phyloP scores from a whole-genome alignment of 2,329 filamentous ascomycete genomes.

The Fusarium pseudoanthophilum region DNA sequence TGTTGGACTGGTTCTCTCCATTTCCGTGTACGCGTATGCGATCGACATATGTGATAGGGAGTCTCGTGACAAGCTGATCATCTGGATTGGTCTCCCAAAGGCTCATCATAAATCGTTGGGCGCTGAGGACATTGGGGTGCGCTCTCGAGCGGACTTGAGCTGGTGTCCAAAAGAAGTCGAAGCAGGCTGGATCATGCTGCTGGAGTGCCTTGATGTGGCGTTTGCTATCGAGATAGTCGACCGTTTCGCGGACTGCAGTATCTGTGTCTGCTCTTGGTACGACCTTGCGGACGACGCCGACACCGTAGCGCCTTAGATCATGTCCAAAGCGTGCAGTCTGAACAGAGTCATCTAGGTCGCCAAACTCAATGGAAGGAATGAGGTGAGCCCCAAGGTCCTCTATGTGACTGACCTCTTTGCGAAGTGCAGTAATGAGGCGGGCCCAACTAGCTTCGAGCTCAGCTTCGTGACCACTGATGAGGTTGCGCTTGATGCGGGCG shows the following conservation, averaged over 20 bases:
- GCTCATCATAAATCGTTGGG: slow-evolving; percentile 74
- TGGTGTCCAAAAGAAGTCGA: slow-evolving; percentile 79
- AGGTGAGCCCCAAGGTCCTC: slow-evolving; percentile 61
- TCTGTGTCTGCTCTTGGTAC: slow-evolving; percentile 67
- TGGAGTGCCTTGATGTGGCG: slow-evolving; percentile 44
- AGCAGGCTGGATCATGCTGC: slow-evolving; percentile 70
- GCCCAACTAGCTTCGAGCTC: slow-evolving; percentile 66
- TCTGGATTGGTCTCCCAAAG: slow-evolving; percentile 69
- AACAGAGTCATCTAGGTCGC: slow-evolving; percentile 58
- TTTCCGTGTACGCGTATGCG: slow-evolving; percentile 73
- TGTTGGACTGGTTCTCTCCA: slow-evolving; percentile 35
- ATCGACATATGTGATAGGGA: slow-evolving; percentile 75
- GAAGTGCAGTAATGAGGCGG: slow-evolving; percentile 63
- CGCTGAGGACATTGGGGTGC: slow-evolving; percentile 70
- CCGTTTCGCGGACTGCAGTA: slow-evolving; percentile 67
- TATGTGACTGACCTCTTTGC: slow-evolving; percentile 63
- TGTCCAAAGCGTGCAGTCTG: slow-evolving; percentile 65
- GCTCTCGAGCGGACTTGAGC: slow-evolving; percentile 75
- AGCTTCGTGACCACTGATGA: slow-evolving; percentile 65
- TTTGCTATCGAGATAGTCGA: slow-evolving; percentile 60
- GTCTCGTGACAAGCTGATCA: slow-evolving; percentile 67
- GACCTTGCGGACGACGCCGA: slow-evolving; percentile 73
- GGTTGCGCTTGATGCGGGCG: slow-evolving; percentile 64
- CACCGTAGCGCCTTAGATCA: slow-evolving; percentile 70
- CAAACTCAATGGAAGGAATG: slow-evolving; percentile 67